Conservation (phyloP, 164 flowering plant species). For the Akebia trifoliata region DNA sequence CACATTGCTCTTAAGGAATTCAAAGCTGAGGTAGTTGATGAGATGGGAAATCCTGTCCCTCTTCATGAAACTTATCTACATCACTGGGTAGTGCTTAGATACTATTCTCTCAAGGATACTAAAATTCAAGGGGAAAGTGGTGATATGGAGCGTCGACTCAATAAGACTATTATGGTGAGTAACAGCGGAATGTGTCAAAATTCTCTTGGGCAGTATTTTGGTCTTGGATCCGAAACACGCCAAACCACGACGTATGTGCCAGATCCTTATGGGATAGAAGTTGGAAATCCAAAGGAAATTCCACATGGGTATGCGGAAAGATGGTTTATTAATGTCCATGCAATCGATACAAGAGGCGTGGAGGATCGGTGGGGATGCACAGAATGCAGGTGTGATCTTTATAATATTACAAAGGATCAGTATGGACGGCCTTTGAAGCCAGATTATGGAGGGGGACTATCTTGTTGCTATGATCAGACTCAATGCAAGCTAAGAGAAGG, state of each 20-base stretch:
- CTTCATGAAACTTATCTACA: constrained; percentile 74
- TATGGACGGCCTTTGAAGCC: constrained; percentile 33
- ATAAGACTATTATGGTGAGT: constrained; percentile 24
- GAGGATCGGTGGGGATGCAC: constrained; percentile 62
- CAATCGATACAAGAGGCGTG: constrained; percentile 64
- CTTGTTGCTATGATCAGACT: constrained; percentile 61
- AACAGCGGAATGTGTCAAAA: constrained; percentile 58
- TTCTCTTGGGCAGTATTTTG: constrained; percentile 51
- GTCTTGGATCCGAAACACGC: constrained; percentile 82
- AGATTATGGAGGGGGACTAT: constrained; percentile 49
- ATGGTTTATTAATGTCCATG: constrained; percentile 71
- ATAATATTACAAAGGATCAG: constrained; percentile 48
- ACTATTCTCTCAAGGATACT: constrained; percentile 31
- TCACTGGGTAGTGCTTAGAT: constrained; percentile 57
- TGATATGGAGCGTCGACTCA: constrained; percentile 8
- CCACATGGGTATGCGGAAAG: constrained; percentile 57
- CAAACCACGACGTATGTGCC: constrained; percentile 57
- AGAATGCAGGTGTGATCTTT: constrained; percentile 65
- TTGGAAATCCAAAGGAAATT: constrained; percentile 49
- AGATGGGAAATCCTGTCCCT: constrained; percentile 57
- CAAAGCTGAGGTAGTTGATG: constrained; percentile 69
- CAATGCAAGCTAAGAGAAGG: constrained; percentile 54
- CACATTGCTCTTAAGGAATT: constrained; percentile 66
- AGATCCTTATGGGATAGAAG: constrained; percentile 68
- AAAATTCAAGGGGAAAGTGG: constrained; percentile 1